phyloP scores from a whole-genome alignment of 2,329 filamentous ascomycete genomes.

The Aspergillus quadricinctus region DNA sequence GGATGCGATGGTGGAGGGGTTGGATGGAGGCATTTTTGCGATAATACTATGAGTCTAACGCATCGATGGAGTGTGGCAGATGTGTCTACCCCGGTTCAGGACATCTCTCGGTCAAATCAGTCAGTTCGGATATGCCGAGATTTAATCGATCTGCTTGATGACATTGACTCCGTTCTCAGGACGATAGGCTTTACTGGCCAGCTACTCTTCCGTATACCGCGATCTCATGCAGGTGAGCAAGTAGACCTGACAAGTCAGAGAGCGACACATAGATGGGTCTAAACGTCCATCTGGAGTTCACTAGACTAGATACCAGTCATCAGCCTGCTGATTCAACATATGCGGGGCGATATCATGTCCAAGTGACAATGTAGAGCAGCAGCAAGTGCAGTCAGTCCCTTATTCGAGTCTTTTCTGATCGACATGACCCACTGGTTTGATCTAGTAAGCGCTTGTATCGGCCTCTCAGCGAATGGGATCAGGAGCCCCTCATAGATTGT shows the following conservation, averaged over 20 bases:
- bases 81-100: no score
- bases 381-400: no score
- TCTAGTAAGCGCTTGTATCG: not conserved
- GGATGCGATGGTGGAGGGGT: not conserved
- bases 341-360: not conserved
- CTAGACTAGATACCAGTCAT: no score
- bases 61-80: no score
- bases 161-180: not conserved
- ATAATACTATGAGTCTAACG: no score
- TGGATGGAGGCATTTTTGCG: not conserved
- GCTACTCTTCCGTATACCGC: not conserved
- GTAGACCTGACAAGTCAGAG: no score
- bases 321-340: not conserved
- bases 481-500: not conserved
- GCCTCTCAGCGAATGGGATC: not conserved
- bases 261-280: not conserved
- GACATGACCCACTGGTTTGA: not conserved
- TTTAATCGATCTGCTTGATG: not conserved
- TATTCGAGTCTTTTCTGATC: no score
- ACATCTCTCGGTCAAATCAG: no score
- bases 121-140: no score
- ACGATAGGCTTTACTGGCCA: not conserved
- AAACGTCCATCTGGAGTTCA: no score
- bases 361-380: no score
- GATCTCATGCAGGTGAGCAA: not conserved